Percentiles rank a stretch among this genome's conserved stretches.
Conservation (phyloP, 768 basidiomycete genomes). For the Amanita rimosa region DNA sequence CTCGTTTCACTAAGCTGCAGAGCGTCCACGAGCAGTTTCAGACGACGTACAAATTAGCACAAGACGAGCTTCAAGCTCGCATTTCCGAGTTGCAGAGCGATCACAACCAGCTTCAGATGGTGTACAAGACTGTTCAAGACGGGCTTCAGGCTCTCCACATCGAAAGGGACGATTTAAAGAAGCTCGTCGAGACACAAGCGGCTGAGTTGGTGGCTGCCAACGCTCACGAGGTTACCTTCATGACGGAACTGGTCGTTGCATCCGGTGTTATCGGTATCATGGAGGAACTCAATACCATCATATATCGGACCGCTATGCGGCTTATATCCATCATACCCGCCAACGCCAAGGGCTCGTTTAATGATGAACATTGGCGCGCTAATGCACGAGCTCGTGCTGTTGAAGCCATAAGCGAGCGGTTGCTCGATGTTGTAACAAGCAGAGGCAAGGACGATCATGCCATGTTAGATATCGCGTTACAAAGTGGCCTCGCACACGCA, state of each 20-base stretch:
- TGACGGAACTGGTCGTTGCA: neutral
- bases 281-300: neutral
- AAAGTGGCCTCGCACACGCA: neutral
- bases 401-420: neutral
- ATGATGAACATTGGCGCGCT: neutral
- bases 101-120: neutral
- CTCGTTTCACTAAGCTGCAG: neutral
- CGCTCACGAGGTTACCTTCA: slow-evolving; percentile 1
- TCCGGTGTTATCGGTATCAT: neutral
- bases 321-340: neutral
- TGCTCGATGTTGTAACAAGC: neutral
- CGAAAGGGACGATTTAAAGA: neutral
- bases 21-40: neutral
- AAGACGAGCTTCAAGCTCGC: neutral
- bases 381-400: neutral
- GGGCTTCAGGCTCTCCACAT: neutral
- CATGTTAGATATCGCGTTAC: neutral
- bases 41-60: neutral
- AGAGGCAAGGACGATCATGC: neutral
- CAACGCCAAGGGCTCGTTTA: neutral
- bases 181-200: neutral
- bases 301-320: neutral
- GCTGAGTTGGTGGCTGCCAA: neutral
- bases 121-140: neutral
- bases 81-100: neutral